phyloP scores from a whole-genome alignment of 495 filamentous ascomycete species.

The Aspergillus indologenus region DNA sequence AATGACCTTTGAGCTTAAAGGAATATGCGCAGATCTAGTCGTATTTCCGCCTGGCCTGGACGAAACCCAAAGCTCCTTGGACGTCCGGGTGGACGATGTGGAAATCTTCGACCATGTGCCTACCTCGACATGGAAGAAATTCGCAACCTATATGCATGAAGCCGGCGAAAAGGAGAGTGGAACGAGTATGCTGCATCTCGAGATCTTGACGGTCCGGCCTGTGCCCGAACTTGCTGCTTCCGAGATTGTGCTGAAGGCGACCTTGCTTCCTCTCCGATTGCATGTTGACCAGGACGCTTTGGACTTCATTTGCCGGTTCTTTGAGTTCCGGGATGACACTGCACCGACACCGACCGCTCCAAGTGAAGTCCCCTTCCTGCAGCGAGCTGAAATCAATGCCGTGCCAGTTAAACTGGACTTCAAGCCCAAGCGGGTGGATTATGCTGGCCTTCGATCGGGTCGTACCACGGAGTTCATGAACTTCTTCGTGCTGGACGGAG shows the following conservation, averaged over 20 bases:
- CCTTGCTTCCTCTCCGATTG: slow-evolving; percentile 79
- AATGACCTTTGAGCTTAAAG: slow-evolving; percentile 89
- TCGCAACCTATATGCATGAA: slow-evolving; percentile 89
- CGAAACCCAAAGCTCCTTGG: slow-evolving; percentile 82
- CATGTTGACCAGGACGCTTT: slow-evolving; percentile 98
- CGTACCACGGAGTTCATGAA: slow-evolving; percentile 99
- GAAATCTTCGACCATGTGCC: slow-evolving; percentile 94
- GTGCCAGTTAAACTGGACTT: slow-evolving; percentile 87
- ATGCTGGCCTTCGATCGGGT: slow-evolving; percentile 91
- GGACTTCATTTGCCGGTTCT: slow-evolving; percentile 95
- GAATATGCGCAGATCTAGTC: slow-evolving; percentile 78
- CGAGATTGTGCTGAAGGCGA: slow-evolving; percentile 84
- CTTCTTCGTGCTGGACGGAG: slow-evolving; percentile 86
- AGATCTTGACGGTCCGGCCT: slow-evolving; percentile 83
- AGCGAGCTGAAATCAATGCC: slow-evolving; percentile 81
- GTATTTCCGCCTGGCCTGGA: slow-evolving; percentile 73
- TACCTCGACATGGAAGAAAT: slow-evolving; percentile 97
- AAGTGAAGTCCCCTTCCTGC: slow-evolving; percentile 81
- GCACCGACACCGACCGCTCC: slow-evolving; percentile 47
- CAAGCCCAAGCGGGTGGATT: slow-evolving; percentile 96
- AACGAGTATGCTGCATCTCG: slow-evolving; percentile 84
- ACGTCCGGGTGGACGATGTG: slow-evolving; percentile 75
- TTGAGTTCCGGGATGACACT: slow-evolving; percentile 89
- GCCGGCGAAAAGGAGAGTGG: slow-evolving; percentile 78
- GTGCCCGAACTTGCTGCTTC: slow-evolving; percentile 79